A percentile compares a stretch with the other conserved stretches of the same genome.
phyloP scores from a whole-genome alignment of 2,329 filamentous ascomycete species.

The Hirsutella thompsonii region DNA sequence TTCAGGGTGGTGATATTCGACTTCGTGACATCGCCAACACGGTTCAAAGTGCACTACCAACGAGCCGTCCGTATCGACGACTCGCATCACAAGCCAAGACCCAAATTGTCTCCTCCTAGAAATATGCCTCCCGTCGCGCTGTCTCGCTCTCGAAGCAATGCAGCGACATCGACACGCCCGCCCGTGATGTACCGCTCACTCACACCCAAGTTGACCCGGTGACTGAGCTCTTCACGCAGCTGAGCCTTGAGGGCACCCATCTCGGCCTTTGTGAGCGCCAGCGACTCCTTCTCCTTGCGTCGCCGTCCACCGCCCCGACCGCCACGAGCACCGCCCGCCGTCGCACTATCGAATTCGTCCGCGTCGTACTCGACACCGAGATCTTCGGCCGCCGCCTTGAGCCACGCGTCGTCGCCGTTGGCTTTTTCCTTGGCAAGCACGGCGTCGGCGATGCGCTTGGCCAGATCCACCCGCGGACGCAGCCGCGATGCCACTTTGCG shows the following conservation, averaged over 20 bases:
- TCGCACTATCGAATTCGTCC: slow-evolving; percentile 75
- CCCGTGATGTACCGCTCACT: slow-evolving; percentile 76
- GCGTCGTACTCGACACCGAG: slow-evolving; percentile 89
- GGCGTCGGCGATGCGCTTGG: slow-evolving; percentile 80
- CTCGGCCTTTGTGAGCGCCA: slow-evolving; percentile 58
- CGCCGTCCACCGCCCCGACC: slow-evolving; percentile 62
- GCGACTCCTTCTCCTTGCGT: slow-evolving; percentile 60
- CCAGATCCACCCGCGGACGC: slow-evolving; percentile 62
- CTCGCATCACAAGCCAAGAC: slow-evolving; percentile 12
- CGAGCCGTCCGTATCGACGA: background rate
- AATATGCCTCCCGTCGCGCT: slow-evolving; percentile 25
- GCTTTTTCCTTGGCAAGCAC: slow-evolving; percentile 78
- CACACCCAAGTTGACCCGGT: slow-evolving; percentile 74
- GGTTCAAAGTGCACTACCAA: too few species aligned
- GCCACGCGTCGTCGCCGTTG: slow-evolving; percentile 71
- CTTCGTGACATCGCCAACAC: too few species aligned
- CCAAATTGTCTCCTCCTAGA: slow-evolving; percentile 26
- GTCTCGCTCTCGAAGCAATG: slow-evolving; percentile 49
- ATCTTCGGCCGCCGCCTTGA: slow-evolving; percentile 76
- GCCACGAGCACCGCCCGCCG: slow-evolving; percentile 43
- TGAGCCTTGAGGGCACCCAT: slow-evolving; percentile 57
- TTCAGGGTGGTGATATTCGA: too few species aligned
- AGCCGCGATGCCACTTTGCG: slow-evolving; percentile 64
- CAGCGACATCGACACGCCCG: slow-evolving; percentile 72
- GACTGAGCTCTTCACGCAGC: slow-evolving; percentile 54